Base-by-base conservation (phyloP, 257 asterid species). In the Oldenlandia corymbosa region DNA sequence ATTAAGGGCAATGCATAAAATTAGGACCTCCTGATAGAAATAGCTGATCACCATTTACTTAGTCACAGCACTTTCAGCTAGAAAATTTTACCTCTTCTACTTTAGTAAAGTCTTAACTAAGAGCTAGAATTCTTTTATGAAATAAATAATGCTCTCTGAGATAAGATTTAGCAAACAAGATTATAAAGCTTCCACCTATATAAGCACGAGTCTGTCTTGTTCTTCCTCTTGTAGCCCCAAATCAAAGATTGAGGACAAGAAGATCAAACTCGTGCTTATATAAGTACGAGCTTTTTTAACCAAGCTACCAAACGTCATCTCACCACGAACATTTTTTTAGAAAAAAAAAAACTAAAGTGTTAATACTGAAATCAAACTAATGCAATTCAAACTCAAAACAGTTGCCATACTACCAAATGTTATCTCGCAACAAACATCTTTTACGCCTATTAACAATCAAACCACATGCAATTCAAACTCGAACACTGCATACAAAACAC, bases 271-370 rank as follows among this genome's bases (percentile, higher is more conserved):
- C 28, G 53, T 39, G 62, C 65, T 72, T 54, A 60, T 54, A 66
- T 42, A 60, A 57, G 32, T 43, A 62, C 65, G 62, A 61, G 70
- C 73, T 67, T 73, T 62, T 57, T 14, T 2, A 57, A 37, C 24
- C 54, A 34, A 23, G 42, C 36, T 31, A 41, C 27, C 31, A 28
- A 68, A 59, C 8, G 31, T 68, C 42, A 60, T 24, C 32, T 48
- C 60, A n/a, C n/a, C 16, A 34, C 30, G n/a, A 58, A n/a, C n/a
- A n/a, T n/a, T n/a, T n/a, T n/a, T n/a, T n/a, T n/a, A n/a, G n/a
- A n/a, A n/a, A n/a, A n/a, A n/a, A n/a, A n/a, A n/a, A n/a, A n/a
- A n/a, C n/a, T n/a, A n/a, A n/a, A n/a, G n/a, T n/a, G n/a, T n/a
- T n/a, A n/a, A n/a, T n/a, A n/a, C n/a, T n/a, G n/a, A n/a, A n/a